These are phyloP conservation scores for Actinomucor elegans DNA, from an alignment of 371 early-diverging fungal species.

Conservation along the genomic window DNA sequence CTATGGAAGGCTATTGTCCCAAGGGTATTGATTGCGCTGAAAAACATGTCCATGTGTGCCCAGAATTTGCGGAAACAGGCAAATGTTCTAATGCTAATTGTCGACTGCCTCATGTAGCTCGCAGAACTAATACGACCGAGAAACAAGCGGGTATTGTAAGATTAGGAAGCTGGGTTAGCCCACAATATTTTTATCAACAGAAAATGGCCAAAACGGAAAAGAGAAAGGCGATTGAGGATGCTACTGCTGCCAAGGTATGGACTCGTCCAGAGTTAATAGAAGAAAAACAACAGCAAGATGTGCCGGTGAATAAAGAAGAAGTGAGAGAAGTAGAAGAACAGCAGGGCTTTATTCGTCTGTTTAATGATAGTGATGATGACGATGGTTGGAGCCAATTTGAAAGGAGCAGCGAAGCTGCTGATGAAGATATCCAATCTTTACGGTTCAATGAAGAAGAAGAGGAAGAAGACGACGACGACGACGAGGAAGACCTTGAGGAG, in stretches of 20 bases:
- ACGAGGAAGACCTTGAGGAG: constrained; percentile 9
- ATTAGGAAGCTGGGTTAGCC: constrained; percentile 36
- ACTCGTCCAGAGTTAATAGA: neutral
- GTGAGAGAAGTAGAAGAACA: constrained; percentile 25
- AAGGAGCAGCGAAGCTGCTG: neutral
- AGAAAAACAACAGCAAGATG: neutral
- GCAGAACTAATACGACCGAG: constrained; percentile 11
- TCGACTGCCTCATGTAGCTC: constrained; percentile 55
- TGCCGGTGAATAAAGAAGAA: neutral
- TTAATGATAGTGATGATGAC: constrained; percentile 45
- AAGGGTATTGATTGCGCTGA: constrained; percentile 48
- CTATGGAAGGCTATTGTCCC: constrained; percentile 58
- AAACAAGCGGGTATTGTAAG: constrained; percentile 27
- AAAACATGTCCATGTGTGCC: constrained; percentile 61
- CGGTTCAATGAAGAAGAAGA: constrained; percentile 20
- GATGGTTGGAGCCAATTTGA: constrained; percentile 34
- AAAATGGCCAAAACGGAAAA: constrained; percentile 18
- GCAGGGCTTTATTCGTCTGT: constrained; percentile 41
- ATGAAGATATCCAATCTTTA: constrained; percentile 8
- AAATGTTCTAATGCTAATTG: constrained; percentile 61
- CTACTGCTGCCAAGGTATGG: constrained; percentile 12
- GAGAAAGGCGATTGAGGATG: constrained; percentile 8
- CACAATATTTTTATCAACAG: constrained; percentile 35
- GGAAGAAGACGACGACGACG: constrained; percentile 14
- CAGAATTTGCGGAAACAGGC: constrained; percentile 55